phyloP scores from a whole-genome alignment of 805 yeast species.

The Yamadazyma philogaea region DNA sequence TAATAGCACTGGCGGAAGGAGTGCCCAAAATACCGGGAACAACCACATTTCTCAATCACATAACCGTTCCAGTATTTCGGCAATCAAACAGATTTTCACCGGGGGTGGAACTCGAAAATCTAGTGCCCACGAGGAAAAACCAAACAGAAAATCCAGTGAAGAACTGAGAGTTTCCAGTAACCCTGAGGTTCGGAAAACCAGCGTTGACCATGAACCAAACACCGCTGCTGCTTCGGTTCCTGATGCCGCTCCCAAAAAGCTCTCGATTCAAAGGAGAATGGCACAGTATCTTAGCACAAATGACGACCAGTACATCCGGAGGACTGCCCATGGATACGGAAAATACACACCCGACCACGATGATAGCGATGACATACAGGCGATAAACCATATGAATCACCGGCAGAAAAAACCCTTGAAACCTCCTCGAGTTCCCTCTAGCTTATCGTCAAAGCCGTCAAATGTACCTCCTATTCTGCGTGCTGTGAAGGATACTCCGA shows the following conservation, averaged over 20 bases:
- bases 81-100: constrained; percentile 28
- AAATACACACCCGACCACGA: constrained; percentile 51
- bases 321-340: constrained; percentile 82
- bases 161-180: background rate
- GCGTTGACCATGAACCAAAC: background rate
- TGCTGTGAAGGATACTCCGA: no score
- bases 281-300: constrained; percentile 42
- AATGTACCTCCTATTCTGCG: no score
- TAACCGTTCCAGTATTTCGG: constrained; percentile 28
- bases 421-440: constrained; percentile 39
- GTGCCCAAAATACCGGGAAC: constrained; percentile 18
- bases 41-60: constrained; percentile 7
- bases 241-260: constrained; percentile 19
- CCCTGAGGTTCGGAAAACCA: background rate
- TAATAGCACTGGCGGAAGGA: constrained; percentile 18
- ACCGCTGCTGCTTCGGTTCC: background rate
- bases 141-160: constrained; percentile 1
- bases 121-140: constrained; percentile 9
- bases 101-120: constrained; percentile 21
- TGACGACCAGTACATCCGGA: constrained; percentile 44
- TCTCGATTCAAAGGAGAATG: constrained; percentile 54
- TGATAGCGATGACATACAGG: constrained; percentile 33
- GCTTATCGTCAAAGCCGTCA: constrained; percentile 20
- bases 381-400: constrained; percentile 22
- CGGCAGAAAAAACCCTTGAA: constrained; percentile 7